Evolutionary conservation across 2,329 filamentous ascomycete species (phyloP), one percentile per base, ranked within the genome.

Genomic region (Massarina eburnea): DNA sequence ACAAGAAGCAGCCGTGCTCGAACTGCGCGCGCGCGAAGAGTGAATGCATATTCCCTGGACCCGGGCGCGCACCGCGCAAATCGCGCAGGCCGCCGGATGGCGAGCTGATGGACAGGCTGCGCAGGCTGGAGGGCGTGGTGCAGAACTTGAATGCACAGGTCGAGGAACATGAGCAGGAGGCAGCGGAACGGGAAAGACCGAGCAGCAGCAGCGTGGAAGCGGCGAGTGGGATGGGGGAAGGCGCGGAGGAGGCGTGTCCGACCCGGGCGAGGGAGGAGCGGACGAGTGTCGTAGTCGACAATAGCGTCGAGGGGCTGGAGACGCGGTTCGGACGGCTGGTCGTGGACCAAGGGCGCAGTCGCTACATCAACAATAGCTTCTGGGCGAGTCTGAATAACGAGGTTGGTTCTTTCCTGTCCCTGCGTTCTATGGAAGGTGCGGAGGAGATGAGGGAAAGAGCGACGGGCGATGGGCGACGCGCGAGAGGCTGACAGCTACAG

Each of bases 371-470:
- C 71, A 88, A 83, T 64, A 85, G 81, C 6, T 89, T 91, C 59
- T 90, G 86, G 86, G 82, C 85, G 17, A 88, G 81, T 51, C 76
- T 91, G 41, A 88, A 84, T 48, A 87, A 89, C 42, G 86, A 91
- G 76, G 84, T 85, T 68, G 43, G 72, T 38, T 34, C 10, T 37
- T 21, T 14, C 12, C 24, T 33, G 35, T 5, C 20, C 24, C 7
- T n/a, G 40, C 14, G 26, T 26, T 5, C 15, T 7, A 2, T 41
- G 21, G 10, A 32, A 2, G 12, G 15, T 19, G 38, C 8, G n/a
- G 15, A 26, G 12, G 12, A 26, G 24, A 26, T 26, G 24, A 26
- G 24, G 24, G 7, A 7, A 12, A 7, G 24, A 26, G 24, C 7
- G 12, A 26, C n/a, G n/a, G 24, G 24, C 7, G 24, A 12, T 7